phyloP scores from a whole-genome alignment of 495 filamentous ascomycete species.

The Parmelia sp. region DNA sequence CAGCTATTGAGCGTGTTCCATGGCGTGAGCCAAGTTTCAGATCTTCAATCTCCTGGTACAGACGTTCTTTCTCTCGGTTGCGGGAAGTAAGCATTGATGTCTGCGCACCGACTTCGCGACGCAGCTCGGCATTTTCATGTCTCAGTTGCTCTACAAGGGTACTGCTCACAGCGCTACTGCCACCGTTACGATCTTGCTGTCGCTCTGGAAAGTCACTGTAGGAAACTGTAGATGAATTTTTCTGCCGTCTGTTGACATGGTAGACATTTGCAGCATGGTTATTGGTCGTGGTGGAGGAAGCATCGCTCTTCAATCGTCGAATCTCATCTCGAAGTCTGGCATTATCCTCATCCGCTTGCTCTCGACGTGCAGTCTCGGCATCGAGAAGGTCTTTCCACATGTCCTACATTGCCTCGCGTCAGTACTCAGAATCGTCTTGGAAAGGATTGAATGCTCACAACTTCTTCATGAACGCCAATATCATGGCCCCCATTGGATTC shows the following conservation, averaged over 20 bases:
- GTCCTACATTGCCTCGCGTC: constrained; percentile 31
- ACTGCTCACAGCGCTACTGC: constrained; percentile 49
- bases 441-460: constrained; percentile 27
- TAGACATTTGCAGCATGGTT: constrained; percentile 56
- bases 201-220: constrained; percentile 55
- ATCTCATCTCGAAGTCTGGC: constrained; percentile 79
- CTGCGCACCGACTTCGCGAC: constrained; percentile 88
- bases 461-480: constrained; percentile 74
- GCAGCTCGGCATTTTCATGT: constrained; percentile 87
- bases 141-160: constrained; percentile 76
- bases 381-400: constrained; percentile 96
- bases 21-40: constrained; percentile 80
- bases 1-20: constrained; percentile 56
- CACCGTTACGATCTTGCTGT: constrained; percentile 50
- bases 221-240: constrained; percentile 51
- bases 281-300: constrained; percentile 31
- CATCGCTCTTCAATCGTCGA: constrained; percentile 62
- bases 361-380: constrained; percentile 79
- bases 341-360: constrained; percentile 86
- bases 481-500: constrained; percentile 56
- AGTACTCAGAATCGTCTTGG: not conserved
- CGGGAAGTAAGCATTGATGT: constrained; percentile 96
- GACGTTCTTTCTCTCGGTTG: constrained; percentile 86
- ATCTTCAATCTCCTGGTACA: constrained; percentile 96
- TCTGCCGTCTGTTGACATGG: constrained; percentile 54